A percentile compares a stretch with the other conserved stretches of the same genome.
phyloP scores from a whole-genome alignment of 164 flowering plant genomes.

The Vitis labrusca region DNA sequence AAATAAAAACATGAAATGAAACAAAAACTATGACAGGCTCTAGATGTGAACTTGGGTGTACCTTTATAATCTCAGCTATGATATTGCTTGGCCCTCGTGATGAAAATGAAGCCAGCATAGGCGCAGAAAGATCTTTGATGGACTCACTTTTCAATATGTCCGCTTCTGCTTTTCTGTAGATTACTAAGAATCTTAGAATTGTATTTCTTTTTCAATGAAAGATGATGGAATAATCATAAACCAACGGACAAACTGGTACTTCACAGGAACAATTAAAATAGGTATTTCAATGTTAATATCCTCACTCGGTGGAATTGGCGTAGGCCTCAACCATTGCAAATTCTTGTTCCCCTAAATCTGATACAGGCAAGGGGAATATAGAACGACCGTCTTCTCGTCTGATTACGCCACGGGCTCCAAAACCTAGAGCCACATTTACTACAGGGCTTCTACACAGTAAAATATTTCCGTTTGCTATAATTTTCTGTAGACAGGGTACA shows the following conservation, averaged over 20 bases:
- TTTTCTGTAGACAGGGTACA: too few species aligned
- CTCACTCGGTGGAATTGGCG: constrained; percentile 19
- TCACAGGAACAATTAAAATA: too few species aligned
- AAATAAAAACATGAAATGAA: background rate
- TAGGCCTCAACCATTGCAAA: constrained; percentile 7
- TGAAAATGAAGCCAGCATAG: constrained; percentile 16
- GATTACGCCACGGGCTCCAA: constrained; percentile 26
- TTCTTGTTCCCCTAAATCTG: background rate
- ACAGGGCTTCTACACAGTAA: too few species aligned
- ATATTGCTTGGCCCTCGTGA: constrained; percentile 15
- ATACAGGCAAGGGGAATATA: constrained; percentile 8
- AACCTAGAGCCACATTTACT: background rate
- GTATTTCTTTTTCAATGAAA: background rate
- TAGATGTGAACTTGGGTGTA: background rate
- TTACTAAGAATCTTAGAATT: background rate
- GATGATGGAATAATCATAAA: too few species aligned
- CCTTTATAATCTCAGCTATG: constrained; percentile 7
- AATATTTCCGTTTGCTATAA: too few species aligned
- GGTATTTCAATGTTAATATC: background rate
- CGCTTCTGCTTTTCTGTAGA: constrained; percentile 13
- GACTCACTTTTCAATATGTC: constrained; percentile 13
- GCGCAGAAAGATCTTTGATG: background rate
- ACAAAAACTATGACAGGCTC: background rate
- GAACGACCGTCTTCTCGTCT: background rate
- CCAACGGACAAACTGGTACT: too few species aligned